A percentile compares a stretch with the other conserved stretches of the same genome.
These are phyloP conservation scores for Kwoniella mangroviensis DNA, from an alignment of 768 basidiomycete species.

Conservation along the genomic window DNA sequence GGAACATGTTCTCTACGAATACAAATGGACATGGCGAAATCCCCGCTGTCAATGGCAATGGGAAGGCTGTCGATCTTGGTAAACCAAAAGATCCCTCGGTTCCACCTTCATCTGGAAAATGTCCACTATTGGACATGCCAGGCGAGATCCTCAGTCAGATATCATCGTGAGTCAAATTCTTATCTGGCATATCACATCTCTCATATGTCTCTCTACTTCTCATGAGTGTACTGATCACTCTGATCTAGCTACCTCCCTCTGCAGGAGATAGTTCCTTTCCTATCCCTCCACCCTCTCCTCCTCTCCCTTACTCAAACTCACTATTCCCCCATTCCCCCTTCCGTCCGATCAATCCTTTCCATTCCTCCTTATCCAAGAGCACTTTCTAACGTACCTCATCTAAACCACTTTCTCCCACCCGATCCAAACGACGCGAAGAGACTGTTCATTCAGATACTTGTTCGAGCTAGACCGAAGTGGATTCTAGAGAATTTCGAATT, in stretches of 20 bases:
- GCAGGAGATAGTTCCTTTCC: conserved; percentile 35
- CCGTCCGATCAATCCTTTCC: conserved; percentile 30
- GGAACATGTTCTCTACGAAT: too few relatives aligned
- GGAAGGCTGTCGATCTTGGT: neutral
- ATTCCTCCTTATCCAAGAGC: conserved; percentile 44
- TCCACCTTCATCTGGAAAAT: conserved; percentile 12
- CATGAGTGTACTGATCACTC: too few relatives aligned
- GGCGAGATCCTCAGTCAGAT: conserved; percentile 50
- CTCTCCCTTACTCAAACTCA: conserved; percentile 38
- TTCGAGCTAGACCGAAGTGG: conserved; percentile 50
- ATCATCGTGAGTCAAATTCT: conserved; percentile 35
- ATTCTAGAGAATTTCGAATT: conserved; percentile 48
- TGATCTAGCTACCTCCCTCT: conserved; percentile 43
- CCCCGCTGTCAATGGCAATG: neutral
- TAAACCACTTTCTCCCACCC: conserved; percentile 39
- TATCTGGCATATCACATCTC: too few relatives aligned
- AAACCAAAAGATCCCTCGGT: conserved; percentile 8
- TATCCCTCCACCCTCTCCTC: conserved; percentile 42
- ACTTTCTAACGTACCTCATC: conserved; percentile 37
- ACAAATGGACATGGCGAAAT: too few relatives aligned
- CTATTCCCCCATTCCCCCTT: conserved; percentile 40
- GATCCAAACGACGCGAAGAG: conserved; percentile 21
- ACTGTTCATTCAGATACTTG: conserved; percentile 44
- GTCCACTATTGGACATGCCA: conserved; percentile 44
- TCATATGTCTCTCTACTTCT: too few relatives aligned